These are phyloP conservation scores for Boletellus ananiceps DNA, from an alignment of 768 basidiomycete genomes.

Conservation along the genomic window DNA sequence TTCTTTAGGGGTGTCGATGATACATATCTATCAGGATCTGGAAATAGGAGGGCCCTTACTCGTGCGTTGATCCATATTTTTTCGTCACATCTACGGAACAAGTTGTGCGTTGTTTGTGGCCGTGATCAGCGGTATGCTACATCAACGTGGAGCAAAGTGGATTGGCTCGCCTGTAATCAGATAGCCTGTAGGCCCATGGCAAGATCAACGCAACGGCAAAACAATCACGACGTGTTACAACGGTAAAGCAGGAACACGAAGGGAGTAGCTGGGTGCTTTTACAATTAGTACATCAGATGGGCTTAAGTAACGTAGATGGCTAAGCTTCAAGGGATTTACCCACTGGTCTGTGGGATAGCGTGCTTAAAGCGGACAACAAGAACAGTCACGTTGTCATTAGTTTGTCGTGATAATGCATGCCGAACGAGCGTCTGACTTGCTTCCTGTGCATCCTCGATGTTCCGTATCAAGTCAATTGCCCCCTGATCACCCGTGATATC, in stretches of 20 bases:
- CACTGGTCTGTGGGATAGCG: constrained; percentile 7
- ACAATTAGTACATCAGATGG: constrained; percentile 5
- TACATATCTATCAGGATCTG: too few species aligned
- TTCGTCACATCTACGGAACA: too few species aligned
- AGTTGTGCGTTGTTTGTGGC: too few species aligned
- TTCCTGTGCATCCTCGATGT: constrained; percentile 70
- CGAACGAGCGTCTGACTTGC: constrained; percentile 77
- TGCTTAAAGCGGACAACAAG: constrained; percentile 80
- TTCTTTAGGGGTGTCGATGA: too few species aligned
- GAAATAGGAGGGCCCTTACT: too few species aligned
- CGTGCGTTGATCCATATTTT: too few species aligned
- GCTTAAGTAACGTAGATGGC: not conserved
- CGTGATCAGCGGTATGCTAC: not conserved
- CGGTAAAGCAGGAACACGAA: not conserved
- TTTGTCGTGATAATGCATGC: constrained; percentile 83
- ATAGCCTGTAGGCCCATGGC: not conserved
- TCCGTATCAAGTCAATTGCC: constrained; percentile 80
- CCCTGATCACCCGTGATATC: constrained; percentile 90
- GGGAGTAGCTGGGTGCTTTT: constrained; percentile 2
- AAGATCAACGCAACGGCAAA: not conserved
- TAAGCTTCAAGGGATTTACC: constrained; percentile 2
- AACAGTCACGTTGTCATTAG: constrained; percentile 92
- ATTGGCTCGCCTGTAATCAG: not conserved
- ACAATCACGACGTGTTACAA: constrained; percentile 6
- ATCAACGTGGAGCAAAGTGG: not conserved